Conservation (phyloP, 192 early-diverging fungal genomes). For the Pilobolus umbonatus region DNA sequence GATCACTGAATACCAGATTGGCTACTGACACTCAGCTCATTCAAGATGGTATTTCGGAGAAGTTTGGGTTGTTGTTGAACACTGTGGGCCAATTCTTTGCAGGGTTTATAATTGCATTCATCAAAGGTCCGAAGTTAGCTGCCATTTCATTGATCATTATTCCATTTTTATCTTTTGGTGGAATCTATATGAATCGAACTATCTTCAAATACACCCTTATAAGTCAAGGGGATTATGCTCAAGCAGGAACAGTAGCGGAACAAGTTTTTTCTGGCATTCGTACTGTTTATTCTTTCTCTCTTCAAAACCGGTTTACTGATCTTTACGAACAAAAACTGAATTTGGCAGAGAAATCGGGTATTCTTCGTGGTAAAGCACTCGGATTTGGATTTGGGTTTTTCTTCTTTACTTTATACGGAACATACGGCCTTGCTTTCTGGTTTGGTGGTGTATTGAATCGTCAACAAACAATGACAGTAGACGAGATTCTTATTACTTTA, state of each 20-base stretch:
- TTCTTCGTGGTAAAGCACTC: conserved; percentile 54
- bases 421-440: conserved; percentile 82
- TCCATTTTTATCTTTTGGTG: conserved; percentile 57
- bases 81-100: conserved; percentile 62
- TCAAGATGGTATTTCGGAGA: conserved; percentile 87
- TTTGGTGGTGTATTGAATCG: conserved; percentile 65
- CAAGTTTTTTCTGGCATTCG: conserved; percentile 79
- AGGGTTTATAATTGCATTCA: conserved; percentile 75
- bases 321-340: conserved; percentile 60
- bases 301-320: conserved; percentile 61
- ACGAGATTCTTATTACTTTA: conserved; percentile 76
- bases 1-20: conserved; percentile 82
- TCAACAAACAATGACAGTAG: conserved; percentile 36
- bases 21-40: conserved; percentile 80
- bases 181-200: conserved; percentile 35
- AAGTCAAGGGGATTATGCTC: conserved; percentile 66
- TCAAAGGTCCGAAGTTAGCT: conserved; percentile 74
- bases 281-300: conserved; percentile 84
- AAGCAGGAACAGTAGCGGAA: conserved; percentile 80
- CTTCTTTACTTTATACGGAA: conserved; percentile 68
- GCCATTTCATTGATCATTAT: conserved; percentile 74
- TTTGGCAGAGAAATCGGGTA: conserved; percentile 56
- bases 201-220: conserved; percentile 43
- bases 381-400: conserved; percentile 70
- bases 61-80: conserved; percentile 68